Conservation (phyloP, 2,329 filamentous ascomycete genomes). For the Clonostachys solani region DNA sequence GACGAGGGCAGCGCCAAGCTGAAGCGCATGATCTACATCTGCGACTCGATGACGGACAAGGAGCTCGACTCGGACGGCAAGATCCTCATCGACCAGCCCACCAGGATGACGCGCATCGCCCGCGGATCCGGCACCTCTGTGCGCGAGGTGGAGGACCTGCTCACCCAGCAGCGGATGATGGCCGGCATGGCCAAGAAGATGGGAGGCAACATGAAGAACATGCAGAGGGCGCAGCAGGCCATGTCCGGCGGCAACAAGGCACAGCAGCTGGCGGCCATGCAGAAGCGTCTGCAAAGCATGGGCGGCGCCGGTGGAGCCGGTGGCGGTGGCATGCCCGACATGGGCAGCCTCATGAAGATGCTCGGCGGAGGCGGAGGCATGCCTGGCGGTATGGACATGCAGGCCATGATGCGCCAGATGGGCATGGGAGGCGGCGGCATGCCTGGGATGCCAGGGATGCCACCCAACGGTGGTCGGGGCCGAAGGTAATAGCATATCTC, state of each 20-base stretch:
- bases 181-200: constrained; percentile 99
- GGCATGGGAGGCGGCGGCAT: constrained; percentile 48
- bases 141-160: constrained; percentile 86
- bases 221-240: constrained; percentile 87
- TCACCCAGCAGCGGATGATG: constrained; percentile 99
- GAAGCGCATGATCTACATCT: constrained; percentile 98
- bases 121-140: constrained; percentile 88
- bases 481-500: constrained; percentile 12
- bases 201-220: constrained; percentile 96
- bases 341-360: constrained; percentile 90
- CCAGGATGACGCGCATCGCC: constrained; percentile 87
- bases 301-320: constrained; percentile 53
- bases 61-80: constrained; percentile 96
- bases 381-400: constrained; percentile 71
- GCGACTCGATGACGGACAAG: constrained; percentile 95
- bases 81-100: constrained; percentile 87
- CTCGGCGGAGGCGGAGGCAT: constrained; percentile 68
- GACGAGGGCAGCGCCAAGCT: constrained; percentile 92
- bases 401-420: constrained; percentile 75
- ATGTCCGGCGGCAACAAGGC: constrained; percentile 89
- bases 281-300: constrained; percentile 91
- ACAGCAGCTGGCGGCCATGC: constrained; percentile 94
- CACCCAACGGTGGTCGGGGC: constrained; percentile 19
- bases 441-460: constrained; percentile 22
- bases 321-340: constrained; percentile 67